phyloP scores from a whole-genome alignment of 2,329 filamentous ascomycete genomes.

The Sclerotinia trifoliorum region DNA sequence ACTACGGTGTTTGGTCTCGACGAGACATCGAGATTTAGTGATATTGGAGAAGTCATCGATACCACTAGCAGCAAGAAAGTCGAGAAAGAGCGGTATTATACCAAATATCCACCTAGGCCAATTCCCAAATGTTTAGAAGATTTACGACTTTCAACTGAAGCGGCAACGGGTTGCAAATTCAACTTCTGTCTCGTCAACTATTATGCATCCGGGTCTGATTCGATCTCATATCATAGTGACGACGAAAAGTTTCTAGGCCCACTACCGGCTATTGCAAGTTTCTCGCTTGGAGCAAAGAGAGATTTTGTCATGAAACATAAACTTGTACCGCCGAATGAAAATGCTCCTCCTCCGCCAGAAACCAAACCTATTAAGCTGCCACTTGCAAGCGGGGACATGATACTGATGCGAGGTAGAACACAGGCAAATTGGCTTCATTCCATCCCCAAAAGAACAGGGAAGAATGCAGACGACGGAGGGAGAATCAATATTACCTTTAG shows the following conservation, averaged over 20 bases:
- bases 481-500: conserved; percentile 78
- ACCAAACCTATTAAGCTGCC: conserved; percentile 50
- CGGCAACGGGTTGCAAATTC: conserved; percentile 63
- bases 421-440: conserved; percentile 76
- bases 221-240: conserved; percentile 77
- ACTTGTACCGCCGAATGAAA: conserved; percentile 46
- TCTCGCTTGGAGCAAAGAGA: conserved; percentile 68
- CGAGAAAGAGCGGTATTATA: conserved; percentile 54
- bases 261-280: conserved; percentile 70
- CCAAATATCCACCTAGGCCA: conserved; percentile 61
- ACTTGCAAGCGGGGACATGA: conserved; percentile 70
- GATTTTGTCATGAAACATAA: conserved; percentile 83
- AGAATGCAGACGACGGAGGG: conserved; percentile 59
- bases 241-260: conserved; percentile 74
- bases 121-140: conserved; percentile 68
- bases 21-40: conserved; percentile 61
- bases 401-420: conserved; percentile 74
- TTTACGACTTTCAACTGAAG: conserved; percentile 62
- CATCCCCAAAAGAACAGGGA: conserved; percentile 70
- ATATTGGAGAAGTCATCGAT: conserved; percentile 46
- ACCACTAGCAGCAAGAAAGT: conserved; percentile 44
- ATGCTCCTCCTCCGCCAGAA: conserved; percentile 33
- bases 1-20: conserved; percentile 59
- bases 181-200: conserved; percentile 84
- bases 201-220: conserved; percentile 73